These are phyloP conservation scores for Fagopyrum homotropicum DNA, from an alignment of 148 eudicot genomes.

Conservation along the genomic window DNA sequence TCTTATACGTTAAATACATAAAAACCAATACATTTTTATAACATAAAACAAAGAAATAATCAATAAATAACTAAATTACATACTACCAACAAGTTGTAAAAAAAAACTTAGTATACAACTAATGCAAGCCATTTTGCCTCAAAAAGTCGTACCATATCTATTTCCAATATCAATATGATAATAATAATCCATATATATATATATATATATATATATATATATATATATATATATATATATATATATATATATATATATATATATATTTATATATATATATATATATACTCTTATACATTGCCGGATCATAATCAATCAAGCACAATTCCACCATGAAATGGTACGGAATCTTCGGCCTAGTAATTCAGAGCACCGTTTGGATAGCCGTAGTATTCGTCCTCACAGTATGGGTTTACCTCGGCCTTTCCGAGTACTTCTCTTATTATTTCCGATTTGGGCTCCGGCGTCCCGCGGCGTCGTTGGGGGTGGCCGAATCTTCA, in stretches of 20 bases:
- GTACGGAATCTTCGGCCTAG: conserved; percentile 2
- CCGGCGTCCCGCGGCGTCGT: background rate
- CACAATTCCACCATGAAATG: background rate
- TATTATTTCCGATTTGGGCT: background rate
- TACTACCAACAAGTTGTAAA: no score
- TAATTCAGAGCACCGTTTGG: background rate
- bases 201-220: background rate
- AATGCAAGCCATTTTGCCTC: no score
- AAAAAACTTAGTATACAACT: no score
- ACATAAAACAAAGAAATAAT: background rate
- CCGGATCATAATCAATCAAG: background rate
- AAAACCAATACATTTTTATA: background rate
- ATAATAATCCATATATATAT: no score
- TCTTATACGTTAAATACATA: background rate
- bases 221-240: no score
- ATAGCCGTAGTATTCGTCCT: background rate
- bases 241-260: background rate
- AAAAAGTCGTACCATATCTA: no score
- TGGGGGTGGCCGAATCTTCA: background rate
- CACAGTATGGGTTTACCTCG: background rate
- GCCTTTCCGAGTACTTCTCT: conserved; percentile 3
- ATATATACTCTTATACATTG: background rate
- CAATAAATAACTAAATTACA: background rate
- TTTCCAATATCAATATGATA: no score
- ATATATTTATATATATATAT: background rate